Conservation (phyloP, 768 basidiomycete species). For the Lactarius quietus region DNA sequence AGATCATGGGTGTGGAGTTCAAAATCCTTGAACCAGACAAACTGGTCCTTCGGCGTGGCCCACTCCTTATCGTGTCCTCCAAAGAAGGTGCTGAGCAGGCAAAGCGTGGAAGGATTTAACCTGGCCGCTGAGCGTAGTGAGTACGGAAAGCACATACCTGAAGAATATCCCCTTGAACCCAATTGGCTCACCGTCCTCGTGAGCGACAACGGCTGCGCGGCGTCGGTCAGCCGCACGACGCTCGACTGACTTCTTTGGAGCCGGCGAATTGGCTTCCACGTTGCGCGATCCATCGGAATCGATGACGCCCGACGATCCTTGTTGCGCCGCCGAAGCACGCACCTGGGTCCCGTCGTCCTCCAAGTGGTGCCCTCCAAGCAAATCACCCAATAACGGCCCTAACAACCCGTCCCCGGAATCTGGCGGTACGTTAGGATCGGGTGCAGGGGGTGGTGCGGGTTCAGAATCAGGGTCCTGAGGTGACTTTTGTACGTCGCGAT, state of each 20-base stretch:
- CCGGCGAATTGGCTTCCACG: not conserved
- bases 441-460: slow-evolving; percentile 30
- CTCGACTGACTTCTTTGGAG: not conserved
- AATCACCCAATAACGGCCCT: not conserved
- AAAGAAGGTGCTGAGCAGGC: slow-evolving; percentile 58
- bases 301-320: not conserved
- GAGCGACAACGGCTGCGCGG: slow-evolving; percentile 3
- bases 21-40: slow-evolving; percentile 74
- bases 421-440: not conserved
- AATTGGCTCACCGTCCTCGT: slow-evolving; percentile 26
- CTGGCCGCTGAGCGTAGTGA: not conserved
- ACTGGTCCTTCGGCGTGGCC: slow-evolving; percentile 72
- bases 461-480: not conserved
- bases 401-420: slow-evolving; percentile 3
- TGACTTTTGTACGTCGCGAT: slow-evolving; percentile 38
- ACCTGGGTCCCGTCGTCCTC: not conserved
- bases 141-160: slow-evolving; percentile 43
- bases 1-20: slow-evolving; percentile 36
- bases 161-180: slow-evolving; percentile 63
- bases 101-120: not conserved
- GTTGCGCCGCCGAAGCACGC: not conserved
- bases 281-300: not conserved
- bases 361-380: not conserved
- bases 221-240: not conserved
- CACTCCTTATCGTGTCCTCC: slow-evolving; percentile 66